These are phyloP conservation scores for Jaapia argillacea DNA, from an alignment of 768 basidiomycete genomes.

Conservation along the genomic window DNA sequence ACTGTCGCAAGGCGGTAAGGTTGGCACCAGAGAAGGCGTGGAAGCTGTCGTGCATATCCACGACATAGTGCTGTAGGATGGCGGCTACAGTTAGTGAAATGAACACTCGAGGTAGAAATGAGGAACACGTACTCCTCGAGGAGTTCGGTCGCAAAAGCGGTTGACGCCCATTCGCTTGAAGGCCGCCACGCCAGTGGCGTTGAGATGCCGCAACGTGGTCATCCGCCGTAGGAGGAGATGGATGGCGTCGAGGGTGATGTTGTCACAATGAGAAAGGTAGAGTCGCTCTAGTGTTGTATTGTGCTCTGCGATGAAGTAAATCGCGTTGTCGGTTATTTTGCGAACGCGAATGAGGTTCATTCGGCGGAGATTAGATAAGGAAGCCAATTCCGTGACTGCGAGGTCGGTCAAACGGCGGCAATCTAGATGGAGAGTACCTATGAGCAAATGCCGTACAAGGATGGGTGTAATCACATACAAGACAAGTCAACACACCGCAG, in stretches of 20 bases:
- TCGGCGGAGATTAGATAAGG: conserved; percentile 57
- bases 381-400: conserved; percentile 72
- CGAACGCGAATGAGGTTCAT: conserved; percentile 75
- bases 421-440: conserved; percentile 35
- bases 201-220: conserved; percentile 58
- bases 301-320: conserved; percentile 72
- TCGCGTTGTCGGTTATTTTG: conserved; percentile 75
- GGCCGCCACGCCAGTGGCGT: conserved; percentile 70
- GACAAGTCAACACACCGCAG: conserved; percentile 81
- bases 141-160: conserved; percentile 58
- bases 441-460: conserved; percentile 6
- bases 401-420: conserved; percentile 80
- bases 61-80: conserved; percentile 64
- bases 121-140: conserved; percentile 44
- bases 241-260: conserved; percentile 66
- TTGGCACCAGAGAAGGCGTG: conserved; percentile 73
- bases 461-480: conserved; percentile 39
- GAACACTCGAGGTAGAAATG: no score
- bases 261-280: conserved; percentile 81
- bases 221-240: conserved; percentile 58
- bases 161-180: conserved; percentile 61
- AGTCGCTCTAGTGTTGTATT: conserved; percentile 62
- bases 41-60: conserved; percentile 61
- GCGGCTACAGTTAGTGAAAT: no score
- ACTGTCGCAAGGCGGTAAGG: conserved; percentile 48